Percentiles rank a stretch among this genome's conserved stretches.
Conservation (phyloP, 495 filamentous ascomycete genomes). For the Evernia prunastri region DNA sequence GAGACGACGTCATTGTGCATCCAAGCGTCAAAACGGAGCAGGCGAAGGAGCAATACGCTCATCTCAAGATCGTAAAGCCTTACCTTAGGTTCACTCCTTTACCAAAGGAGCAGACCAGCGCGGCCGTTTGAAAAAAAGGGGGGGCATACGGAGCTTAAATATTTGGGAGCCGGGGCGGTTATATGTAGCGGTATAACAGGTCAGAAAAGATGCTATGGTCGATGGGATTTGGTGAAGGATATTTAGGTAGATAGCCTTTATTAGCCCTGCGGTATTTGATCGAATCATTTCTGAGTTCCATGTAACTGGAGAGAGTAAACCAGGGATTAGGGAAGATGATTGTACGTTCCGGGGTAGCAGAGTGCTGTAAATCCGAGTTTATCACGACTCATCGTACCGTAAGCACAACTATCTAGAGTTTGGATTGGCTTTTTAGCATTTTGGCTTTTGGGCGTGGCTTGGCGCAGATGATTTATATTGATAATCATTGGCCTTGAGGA, state of each 20-base stretch:
- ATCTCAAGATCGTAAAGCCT: slow-evolving; percentile 90
- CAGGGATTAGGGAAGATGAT: neutral
- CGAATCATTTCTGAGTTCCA: neutral
- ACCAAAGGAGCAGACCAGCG: slow-evolving; percentile 47
- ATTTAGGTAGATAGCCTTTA: no score
- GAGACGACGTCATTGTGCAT: slow-evolving; percentile 94
- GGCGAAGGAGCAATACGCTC: slow-evolving; percentile 84
- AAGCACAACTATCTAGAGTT: no score
- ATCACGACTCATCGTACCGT: no score
- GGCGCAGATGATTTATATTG: no score
- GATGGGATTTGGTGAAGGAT: neutral
- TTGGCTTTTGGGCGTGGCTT: no score
- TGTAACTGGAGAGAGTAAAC: neutral
- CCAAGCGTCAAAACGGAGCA: slow-evolving; percentile 79
- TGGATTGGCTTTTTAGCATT: no score
- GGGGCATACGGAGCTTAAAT: neutral
- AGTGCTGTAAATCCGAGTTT: no score
- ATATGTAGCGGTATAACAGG: neutral
- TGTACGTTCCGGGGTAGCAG: no score
- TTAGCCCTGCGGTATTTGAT: neutral
- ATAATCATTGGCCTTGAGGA: no score
- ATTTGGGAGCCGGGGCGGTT: neutral
- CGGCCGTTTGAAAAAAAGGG: slow-evolving; percentile 23
- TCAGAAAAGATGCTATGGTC: neutral
- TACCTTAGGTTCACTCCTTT: slow-evolving; percentile 70